phyloP scores from a whole-genome alignment of 2,329 filamentous ascomycete species.

The Clarireedia paspali region DNA sequence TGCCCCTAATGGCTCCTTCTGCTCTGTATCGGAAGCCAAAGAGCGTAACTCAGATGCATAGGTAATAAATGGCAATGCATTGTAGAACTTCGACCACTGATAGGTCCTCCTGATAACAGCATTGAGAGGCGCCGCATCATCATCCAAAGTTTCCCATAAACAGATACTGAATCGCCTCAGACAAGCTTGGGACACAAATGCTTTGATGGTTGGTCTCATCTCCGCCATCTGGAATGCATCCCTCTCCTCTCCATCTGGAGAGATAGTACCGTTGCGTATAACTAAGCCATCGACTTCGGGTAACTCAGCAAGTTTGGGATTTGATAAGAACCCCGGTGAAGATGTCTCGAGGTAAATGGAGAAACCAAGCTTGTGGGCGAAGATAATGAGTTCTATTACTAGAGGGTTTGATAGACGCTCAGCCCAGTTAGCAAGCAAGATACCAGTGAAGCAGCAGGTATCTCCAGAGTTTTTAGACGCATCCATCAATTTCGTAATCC shows the following conservation, averaged over 20 bases:
- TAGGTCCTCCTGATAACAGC: slow-evolving; percentile 24
- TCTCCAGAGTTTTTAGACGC: slow-evolving; percentile 14
- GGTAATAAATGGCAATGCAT: slow-evolving; percentile 16
- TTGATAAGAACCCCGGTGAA: slow-evolving; percentile 17
- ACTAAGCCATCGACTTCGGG: slow-evolving; percentile 31
- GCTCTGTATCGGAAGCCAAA: neutral
- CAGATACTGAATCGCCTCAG: slow-evolving; percentile 23
- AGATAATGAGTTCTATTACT: slow-evolving; percentile 18
- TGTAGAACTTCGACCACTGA: slow-evolving; percentile 21
- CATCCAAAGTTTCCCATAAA: slow-evolving; percentile 25
- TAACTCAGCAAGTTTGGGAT: slow-evolving; percentile 13
- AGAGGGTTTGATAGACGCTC: slow-evolving; percentile 9
- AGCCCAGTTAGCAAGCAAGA: slow-evolving; percentile 20
- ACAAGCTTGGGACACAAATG: slow-evolving; percentile 19
- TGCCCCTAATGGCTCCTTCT: slow-evolving; percentile 21
- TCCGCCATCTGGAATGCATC: slow-evolving; percentile 35
- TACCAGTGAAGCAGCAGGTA: slow-evolving; percentile 15
- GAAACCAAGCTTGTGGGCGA: slow-evolving; percentile 21
- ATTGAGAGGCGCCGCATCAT: slow-evolving; percentile 18
- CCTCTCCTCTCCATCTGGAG: slow-evolving; percentile 32
- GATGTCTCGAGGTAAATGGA: slow-evolving; percentile 20
- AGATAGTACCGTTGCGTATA: slow-evolving; percentile 36
- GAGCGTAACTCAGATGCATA: slow-evolving; percentile 10
- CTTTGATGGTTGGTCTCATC: slow-evolving; percentile 18
- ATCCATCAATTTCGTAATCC: slow-evolving; percentile 6